Evolutionary conservation across 305 asterid genomes (phyloP).

Genomic region (Fraxinus paxiana): DNA sequence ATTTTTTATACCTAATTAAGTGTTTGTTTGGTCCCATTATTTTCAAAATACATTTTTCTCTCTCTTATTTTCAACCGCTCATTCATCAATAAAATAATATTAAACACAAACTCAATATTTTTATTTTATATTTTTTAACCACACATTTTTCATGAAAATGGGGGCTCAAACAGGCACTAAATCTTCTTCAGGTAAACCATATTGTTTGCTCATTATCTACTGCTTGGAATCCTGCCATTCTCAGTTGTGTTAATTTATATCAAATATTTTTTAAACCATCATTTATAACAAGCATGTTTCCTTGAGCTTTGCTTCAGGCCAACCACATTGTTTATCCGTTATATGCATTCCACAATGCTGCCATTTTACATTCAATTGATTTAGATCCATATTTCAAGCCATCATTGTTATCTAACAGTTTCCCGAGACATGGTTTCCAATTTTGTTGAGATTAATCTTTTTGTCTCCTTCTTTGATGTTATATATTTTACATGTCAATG

Average conservation of each 20-base stretch:
- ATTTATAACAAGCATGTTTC: not conserved
- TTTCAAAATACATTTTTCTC: not conserved
- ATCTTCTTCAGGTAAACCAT: not conserved
- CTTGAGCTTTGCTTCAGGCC: not conserved
- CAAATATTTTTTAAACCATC: not conserved
- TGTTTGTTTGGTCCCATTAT: no score
- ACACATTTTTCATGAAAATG: not conserved
- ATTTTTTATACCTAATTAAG: not conserved
- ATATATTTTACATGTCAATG: no score
- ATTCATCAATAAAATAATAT: no score
- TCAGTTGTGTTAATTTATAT: not conserved
- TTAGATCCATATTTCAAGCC: not conserved
- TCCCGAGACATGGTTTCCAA: not conserved
- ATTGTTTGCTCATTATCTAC: not conserved
- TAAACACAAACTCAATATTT: not conserved
- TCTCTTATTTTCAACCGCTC: not conserved
- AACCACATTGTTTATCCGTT: not conserved
- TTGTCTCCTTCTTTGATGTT: no score
- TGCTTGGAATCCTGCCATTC: not conserved
- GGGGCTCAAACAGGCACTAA: not conserved
- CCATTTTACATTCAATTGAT: not conserved
- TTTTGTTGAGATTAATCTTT: not conserved
- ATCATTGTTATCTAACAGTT: not conserved
- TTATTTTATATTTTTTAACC: not conserved
- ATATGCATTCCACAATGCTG: not conserved